phyloP scores from a whole-genome alignment of 805 yeast species.

The Kuraishia cidri region DNA sequence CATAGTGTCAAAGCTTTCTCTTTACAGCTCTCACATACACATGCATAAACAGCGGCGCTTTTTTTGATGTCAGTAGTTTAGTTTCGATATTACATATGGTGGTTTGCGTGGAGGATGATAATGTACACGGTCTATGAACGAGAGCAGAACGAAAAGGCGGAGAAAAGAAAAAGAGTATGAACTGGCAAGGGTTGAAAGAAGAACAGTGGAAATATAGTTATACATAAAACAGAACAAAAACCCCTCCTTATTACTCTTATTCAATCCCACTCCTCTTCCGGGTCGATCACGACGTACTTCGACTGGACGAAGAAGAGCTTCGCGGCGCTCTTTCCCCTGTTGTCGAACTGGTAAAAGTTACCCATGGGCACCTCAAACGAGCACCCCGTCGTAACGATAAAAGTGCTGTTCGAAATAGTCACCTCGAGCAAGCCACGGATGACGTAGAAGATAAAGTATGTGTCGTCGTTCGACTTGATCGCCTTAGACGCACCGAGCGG shows the following conservation, averaged over 20 bases:
- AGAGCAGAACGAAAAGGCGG: too few species aligned
- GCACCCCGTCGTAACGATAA: slow-evolving; percentile 63
- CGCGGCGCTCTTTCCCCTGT: slow-evolving; percentile 49
- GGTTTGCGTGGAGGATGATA: too few species aligned
- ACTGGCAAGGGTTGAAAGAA: too few species aligned
- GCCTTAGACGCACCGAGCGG: slow-evolving; percentile 57
- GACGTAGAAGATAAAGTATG: slow-evolving; percentile 69
- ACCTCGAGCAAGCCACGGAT: slow-evolving; percentile 66
- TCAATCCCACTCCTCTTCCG: slow-evolving; percentile 9
- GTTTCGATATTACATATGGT: too few species aligned
- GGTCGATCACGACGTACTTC: slow-evolving; percentile 26
- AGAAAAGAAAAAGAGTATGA: too few species aligned
- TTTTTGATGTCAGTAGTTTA: too few species aligned
- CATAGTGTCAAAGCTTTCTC: too few species aligned
- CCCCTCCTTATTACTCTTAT: neutral
- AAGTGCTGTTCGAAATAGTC: slow-evolving; percentile 44
- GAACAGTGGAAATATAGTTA: neutral
- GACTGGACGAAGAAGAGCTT: slow-evolving; percentile 72
- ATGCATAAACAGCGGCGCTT: too few species aligned
- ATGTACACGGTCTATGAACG: too few species aligned
- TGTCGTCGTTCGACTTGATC: slow-evolving; percentile 50
- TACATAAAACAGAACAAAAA: neutral
- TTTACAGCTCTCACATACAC: too few species aligned
- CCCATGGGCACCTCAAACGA: slow-evolving; percentile 77
- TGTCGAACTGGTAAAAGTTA: slow-evolving; percentile 60